Evolutionary conservation across 1,284 basidiomycete species (phyloP).

Genomic region (Golubevia pallescens): DNA sequence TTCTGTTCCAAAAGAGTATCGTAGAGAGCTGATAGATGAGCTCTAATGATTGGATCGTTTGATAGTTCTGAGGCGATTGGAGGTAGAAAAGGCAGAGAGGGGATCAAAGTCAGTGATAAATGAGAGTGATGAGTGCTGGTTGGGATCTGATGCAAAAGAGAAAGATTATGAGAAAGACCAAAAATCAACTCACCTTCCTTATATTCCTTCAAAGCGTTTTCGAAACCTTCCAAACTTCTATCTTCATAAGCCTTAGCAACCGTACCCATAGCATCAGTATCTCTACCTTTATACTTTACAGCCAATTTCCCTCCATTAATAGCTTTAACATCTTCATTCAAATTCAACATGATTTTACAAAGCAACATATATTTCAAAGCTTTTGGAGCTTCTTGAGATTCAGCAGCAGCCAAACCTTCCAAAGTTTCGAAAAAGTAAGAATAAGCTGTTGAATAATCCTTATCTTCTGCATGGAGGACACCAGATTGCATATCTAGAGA

Average conservation of each 20-base stretch:
- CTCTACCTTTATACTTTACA: conserved; percentile 48
- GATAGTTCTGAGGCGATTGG: conserved; percentile 31
- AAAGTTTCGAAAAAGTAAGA: conserved; percentile 64
- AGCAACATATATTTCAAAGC: conserved; percentile 64
- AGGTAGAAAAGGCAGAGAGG: neutral
- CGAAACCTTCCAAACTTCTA: conserved; percentile 50
- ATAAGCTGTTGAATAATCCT: conserved; percentile 61
- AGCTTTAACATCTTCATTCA: conserved; percentile 49
- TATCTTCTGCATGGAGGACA: conserved; percentile 61
- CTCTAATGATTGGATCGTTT: conserved; percentile 56
- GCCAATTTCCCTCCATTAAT: conserved; percentile 59
- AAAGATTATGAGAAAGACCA: no score
- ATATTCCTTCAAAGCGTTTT: conserved; percentile 48
- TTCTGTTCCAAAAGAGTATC: conserved; percentile 63
- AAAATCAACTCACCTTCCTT: conserved; percentile 33
- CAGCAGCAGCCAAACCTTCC: conserved; percentile 44
- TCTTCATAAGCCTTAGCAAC: conserved; percentile 58
- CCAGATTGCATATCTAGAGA: conserved; percentile 62
- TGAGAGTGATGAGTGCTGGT: no score
- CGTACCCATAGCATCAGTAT: conserved; percentile 60
- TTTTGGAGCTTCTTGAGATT: conserved; percentile 25
- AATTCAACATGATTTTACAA: conserved; percentile 63
- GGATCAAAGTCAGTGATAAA: neutral
- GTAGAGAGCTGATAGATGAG: conserved; percentile 57
- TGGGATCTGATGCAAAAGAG: no score